Percentiles rank a stretch among this genome's conserved stretches.
These are phyloP conservation scores for Scytalidium sp. DNA, from an alignment of 2,329 filamentous ascomycete genomes.

Conservation along the genomic window DNA sequence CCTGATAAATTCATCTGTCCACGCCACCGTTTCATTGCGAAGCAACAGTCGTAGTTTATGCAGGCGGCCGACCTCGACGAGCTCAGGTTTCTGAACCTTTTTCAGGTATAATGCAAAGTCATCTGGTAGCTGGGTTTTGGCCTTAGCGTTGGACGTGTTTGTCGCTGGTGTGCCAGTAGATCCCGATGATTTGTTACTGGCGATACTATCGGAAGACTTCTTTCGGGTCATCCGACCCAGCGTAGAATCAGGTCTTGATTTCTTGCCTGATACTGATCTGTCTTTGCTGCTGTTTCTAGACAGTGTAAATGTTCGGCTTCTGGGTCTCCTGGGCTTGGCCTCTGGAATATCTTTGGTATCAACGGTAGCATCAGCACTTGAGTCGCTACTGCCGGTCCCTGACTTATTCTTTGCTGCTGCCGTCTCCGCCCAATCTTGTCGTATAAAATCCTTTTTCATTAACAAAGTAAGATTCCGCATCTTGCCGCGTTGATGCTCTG, in stretches of 20 bases:
- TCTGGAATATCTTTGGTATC: slow-evolving; percentile 29
- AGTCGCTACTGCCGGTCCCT: slow-evolving; percentile 36
- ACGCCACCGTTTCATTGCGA: slow-evolving; percentile 91
- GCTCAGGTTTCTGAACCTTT: slow-evolving; percentile 76
- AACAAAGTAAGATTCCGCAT: slow-evolving; percentile 86
- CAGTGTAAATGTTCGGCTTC: slow-evolving; percentile 71
- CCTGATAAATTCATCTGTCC: slow-evolving; percentile 89
- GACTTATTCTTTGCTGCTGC: slow-evolving; percentile 46
- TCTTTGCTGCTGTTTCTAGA: slow-evolving; percentile 40
- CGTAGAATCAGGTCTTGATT: slow-evolving; percentile 64
- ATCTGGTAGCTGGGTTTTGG: slow-evolving; percentile 70
- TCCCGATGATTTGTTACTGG: slow-evolving; percentile 51
- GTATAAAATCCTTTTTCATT: slow-evolving; percentile 94
- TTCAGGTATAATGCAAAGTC: slow-evolving; percentile 86
- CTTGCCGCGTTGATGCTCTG: slow-evolving; percentile 88
- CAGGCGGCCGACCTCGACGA: slow-evolving; percentile 88
- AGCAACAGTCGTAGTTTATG: slow-evolving; percentile 89
- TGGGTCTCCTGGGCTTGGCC: slow-evolving; percentile 53
- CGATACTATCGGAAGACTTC: slow-evolving; percentile 70
- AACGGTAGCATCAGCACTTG: slow-evolving; percentile 34
- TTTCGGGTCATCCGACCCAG: slow-evolving; percentile 63
- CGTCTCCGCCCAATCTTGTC: slow-evolving; percentile 77
- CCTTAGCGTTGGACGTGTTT: slow-evolving; percentile 60
- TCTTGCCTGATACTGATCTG: slow-evolving; percentile 70
- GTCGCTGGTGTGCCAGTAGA: slow-evolving; percentile 53